These are phyloP conservation scores for Suaeda aralocaspica DNA, from an alignment of 148 eudicot species.

Conservation along the genomic window DNA sequence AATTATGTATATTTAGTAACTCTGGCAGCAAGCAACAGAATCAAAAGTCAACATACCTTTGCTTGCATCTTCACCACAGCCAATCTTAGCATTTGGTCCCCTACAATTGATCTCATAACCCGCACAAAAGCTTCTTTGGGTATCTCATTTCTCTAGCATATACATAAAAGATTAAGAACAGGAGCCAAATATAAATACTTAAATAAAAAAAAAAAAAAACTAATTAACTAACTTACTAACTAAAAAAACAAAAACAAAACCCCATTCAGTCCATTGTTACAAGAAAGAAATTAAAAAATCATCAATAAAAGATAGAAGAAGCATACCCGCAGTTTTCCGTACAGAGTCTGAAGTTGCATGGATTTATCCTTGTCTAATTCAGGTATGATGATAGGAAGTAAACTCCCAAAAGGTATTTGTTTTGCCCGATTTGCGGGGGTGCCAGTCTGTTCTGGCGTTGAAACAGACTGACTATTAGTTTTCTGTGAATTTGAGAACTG, in stretches of 20 bases:
- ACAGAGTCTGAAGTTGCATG: constrained; percentile 69
- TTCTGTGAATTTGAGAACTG: constrained; percentile 42
- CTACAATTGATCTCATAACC: constrained; percentile 72
- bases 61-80: constrained; percentile 73
- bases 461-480: constrained; percentile 38
- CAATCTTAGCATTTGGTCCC: constrained; percentile 90
- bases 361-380: constrained; percentile 87
- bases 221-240: too few relatives aligned
- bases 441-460: constrained; percentile 40
- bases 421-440: constrained; percentile 44
- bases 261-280: background rate
- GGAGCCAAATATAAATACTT: too few relatives aligned
- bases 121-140: constrained; percentile 75
- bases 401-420: constrained; percentile 82
- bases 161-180: constrained; percentile 6
- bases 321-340: constrained; percentile 55
- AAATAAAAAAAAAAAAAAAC: too few relatives aligned
- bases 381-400: constrained; percentile 81
- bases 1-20: constrained; percentile 27
- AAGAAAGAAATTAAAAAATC: background rate
- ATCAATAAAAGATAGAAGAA: constrained; percentile 6
- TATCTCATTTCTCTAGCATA: constrained; percentile 76
- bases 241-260: too few relatives aligned
- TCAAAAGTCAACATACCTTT: constrained; percentile 42
- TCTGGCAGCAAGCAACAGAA: constrained; percentile 14